These are phyloP conservation scores for Nemania abortiva DNA, from an alignment of 2,329 filamentous ascomycete genomes.

Conservation along the genomic window DNA sequence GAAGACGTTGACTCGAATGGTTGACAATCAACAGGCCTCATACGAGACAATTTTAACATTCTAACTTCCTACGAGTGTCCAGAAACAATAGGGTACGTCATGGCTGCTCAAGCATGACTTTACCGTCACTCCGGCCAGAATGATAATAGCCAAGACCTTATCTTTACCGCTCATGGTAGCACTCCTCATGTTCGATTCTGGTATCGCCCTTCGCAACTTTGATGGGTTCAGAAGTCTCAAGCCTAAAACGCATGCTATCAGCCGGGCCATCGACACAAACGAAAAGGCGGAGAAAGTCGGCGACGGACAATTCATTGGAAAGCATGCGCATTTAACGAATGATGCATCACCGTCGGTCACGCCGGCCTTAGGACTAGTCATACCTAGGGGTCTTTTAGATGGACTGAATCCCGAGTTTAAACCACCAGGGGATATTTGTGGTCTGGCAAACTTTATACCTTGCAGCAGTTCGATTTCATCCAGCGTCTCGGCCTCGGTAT, in stretches of 20 bases:
- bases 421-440: not conserved
- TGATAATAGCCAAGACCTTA: constrained; percentile 19
- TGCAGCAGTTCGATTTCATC: not conserved
- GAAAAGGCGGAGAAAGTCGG: not conserved
- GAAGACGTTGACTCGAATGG: not conserved
- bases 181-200: not conserved
- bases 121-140: constrained; percentile 3
- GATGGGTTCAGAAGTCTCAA: not conserved
- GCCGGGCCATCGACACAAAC: not conserved
- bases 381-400: not conserved
- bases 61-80: not conserved
- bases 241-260: not conserved
- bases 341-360: not conserved
- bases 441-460: too few species aligned
- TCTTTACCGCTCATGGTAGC: constrained; percentile 25
- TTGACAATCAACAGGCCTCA: not conserved
- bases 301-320: not conserved
- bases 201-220: constrained; percentile 4
- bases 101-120: constrained; percentile 19
- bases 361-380: not conserved
- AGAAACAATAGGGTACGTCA: constrained; percentile 8
- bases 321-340: not conserved
- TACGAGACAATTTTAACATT: constrained; percentile 5
- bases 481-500: constrained; percentile 16
- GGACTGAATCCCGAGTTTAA: too few species aligned